Evolutionary conservation across 768 basidiomycete species (phyloP).

Genomic region (Mycena vulgaris): DNA sequence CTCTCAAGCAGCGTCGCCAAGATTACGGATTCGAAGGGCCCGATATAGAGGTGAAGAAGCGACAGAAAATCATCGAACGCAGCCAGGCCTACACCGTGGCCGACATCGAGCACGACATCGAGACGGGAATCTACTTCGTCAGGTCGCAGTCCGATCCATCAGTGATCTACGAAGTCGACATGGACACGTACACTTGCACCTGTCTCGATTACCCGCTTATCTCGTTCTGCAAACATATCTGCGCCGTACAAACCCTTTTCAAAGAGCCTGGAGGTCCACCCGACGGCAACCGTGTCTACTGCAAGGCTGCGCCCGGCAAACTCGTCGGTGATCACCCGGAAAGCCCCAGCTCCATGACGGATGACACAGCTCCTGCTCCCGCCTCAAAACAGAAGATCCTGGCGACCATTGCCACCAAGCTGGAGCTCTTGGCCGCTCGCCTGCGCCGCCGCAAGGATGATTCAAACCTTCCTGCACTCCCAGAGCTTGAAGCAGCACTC

Average conservation of each 20-base stretch:
- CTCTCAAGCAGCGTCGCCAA: slow-evolving; percentile 2
- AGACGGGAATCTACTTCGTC: slow-evolving; percentile 13
- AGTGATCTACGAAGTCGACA: slow-evolving; percentile 24
- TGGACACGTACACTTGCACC: slow-evolving; percentile 33
- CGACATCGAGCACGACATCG: slow-evolving; percentile 17
- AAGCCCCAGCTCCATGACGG: no score
- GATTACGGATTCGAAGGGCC: neutral
- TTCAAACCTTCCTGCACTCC: neutral
- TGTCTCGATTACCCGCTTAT: slow-evolving; percentile 35
- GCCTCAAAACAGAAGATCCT: neutral
- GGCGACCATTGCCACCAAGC: neutral
- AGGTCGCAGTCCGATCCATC: slow-evolving; percentile 13
- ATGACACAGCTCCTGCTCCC: no score
- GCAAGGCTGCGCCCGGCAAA: no score
- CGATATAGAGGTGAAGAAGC: slow-evolving; percentile 39
- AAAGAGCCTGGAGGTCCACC: neutral
- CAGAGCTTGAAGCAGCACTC: neutral
- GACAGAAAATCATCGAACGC: slow-evolving; percentile 7
- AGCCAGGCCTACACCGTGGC: slow-evolving; percentile 18
- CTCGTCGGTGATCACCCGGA: no score
- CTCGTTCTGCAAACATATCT: slow-evolving; percentile 42
- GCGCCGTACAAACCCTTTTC: slow-evolving; percentile 34
- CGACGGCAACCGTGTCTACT: no score
- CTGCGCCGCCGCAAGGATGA: neutral
- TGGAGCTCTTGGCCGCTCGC: neutral